Evolutionary conservation across 2,329 filamentous ascomycete species (phyloP).

Genomic region (Pseudocercospora fuligena): DNA sequence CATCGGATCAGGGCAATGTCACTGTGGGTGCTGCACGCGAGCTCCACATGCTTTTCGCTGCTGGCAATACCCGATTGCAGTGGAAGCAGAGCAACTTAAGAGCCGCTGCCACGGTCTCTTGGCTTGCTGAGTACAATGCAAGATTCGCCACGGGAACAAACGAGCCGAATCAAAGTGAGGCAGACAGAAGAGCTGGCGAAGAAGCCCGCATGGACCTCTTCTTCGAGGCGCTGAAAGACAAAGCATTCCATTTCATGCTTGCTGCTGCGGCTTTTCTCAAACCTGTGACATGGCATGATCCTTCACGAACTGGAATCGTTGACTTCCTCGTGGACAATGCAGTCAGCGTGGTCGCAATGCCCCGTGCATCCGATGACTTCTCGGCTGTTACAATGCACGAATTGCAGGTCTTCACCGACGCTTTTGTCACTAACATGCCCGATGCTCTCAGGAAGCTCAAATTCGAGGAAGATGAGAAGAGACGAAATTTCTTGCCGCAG

Average conservation of each 20-base stretch:
- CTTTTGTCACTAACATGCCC: conserved; percentile 83
- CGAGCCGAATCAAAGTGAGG: conserved; percentile 56
- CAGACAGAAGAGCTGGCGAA: conserved; percentile 64
- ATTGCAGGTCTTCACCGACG: conserved; percentile 85
- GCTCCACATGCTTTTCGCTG: conserved; percentile 71
- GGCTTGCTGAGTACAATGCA: conserved; percentile 91
- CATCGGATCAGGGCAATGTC: conserved; percentile 72
- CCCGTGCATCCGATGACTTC: conserved; percentile 74
- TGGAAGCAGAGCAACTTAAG: conserved; percentile 79
- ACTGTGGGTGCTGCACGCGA: conserved; percentile 71
- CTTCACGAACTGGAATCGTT: conserved; percentile 80
- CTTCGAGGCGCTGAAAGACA: conserved; percentile 74
- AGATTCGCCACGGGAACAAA: conserved; percentile 57
- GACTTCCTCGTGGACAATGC: conserved; percentile 83
- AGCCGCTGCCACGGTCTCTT: conserved; percentile 79
- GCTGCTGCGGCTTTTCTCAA: conserved; percentile 82
- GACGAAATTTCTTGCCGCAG: conserved; percentile 54
- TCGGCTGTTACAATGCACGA: conserved; percentile 75
- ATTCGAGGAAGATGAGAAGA: conserved; percentile 86
- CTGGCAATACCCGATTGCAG: conserved; percentile 66
- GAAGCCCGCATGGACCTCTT: conserved; percentile 74
- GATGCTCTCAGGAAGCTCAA: conserved; percentile 86
- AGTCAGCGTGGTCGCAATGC: conserved; percentile 66
- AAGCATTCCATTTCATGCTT: conserved; percentile 89
- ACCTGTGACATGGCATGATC: conserved; percentile 83